Evolutionary conservation across 768 basidiomycete genomes (phyloP).

Genomic region (Amanita subjunquillea): DNA sequence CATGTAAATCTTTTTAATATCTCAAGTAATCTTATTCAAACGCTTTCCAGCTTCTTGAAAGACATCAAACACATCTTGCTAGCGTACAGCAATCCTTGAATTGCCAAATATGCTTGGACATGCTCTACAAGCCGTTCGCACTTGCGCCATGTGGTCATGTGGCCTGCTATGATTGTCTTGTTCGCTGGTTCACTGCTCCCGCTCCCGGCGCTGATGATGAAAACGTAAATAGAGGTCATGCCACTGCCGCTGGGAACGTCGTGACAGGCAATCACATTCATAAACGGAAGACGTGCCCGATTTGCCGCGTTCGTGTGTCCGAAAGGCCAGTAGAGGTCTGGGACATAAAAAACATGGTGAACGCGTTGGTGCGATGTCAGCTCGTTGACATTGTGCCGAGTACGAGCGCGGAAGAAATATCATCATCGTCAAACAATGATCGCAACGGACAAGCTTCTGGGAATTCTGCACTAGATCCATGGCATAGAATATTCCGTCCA

Average conservation of each 20-base stretch:
- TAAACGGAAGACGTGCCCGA: constrained; percentile 62
- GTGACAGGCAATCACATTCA: constrained; percentile 38
- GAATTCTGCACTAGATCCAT: constrained; percentile 35
- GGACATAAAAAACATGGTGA: constrained; percentile 57
- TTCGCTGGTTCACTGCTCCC: constrained; percentile 63
- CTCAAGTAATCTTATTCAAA: neutral
- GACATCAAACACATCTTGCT: constrained; percentile 42
- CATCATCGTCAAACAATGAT: constrained; percentile 17
- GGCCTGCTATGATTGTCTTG: constrained; percentile 60
- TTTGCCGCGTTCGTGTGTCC: constrained; percentile 52
- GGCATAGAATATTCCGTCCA: constrained; percentile 50
- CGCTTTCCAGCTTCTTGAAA: constrained; percentile 31
- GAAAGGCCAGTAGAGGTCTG: constrained; percentile 65
- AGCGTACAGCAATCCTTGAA: constrained; percentile 54
- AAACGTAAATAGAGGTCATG: constrained; percentile 14
- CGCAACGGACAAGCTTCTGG: constrained; percentile 13
- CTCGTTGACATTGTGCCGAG: constrained; percentile 25
- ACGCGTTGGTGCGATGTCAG: constrained; percentile 39
- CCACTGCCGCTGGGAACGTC: constrained; percentile 13
- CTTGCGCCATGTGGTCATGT: constrained; percentile 71
- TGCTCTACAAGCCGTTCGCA: constrained; percentile 64
- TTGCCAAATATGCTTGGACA: constrained; percentile 73
- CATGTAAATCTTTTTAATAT: constrained; percentile 14
- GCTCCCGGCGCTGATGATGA: constrained; percentile 10
- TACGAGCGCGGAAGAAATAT: constrained; percentile 10